Percentiles rank a stretch among this genome's conserved stretches.
These are phyloP conservation scores for Solanum sejunctum DNA, from an alignment of 257 asterid species.

Conservation along the genomic window DNA sequence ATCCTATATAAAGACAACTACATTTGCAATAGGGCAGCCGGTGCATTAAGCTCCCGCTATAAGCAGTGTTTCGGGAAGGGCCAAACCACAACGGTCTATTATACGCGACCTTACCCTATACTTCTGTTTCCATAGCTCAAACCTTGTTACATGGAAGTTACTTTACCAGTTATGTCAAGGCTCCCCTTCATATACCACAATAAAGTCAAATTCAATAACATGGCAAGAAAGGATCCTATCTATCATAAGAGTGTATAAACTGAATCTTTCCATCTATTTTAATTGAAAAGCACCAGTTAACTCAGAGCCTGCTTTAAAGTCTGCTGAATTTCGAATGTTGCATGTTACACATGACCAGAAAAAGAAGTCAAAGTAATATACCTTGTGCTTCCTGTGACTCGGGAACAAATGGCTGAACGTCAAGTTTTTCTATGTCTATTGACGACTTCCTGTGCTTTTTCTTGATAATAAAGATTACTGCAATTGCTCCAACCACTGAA, in stretches of 20 bases:
- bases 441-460: constrained; percentile 51
- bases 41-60: background rate
- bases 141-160: background rate
- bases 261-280: too few relatives aligned
- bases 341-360: background rate
- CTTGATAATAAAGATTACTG: constrained; percentile 53
- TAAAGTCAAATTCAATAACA: background rate
- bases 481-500: constrained; percentile 67
- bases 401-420: constrained; percentile 53
- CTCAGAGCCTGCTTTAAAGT: background rate
- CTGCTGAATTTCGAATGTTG: background rate
- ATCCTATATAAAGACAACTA: background rate
- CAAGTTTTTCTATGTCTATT: constrained; percentile 62
- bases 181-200: background rate
- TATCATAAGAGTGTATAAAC: background rate
- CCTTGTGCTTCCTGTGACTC: constrained; percentile 56
- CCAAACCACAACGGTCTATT: background rate
- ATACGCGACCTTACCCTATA: background rate
- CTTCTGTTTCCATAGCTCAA: background rate
- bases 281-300: too few relatives aligned
- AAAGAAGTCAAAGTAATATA: background rate
- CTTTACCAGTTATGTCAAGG: background rate
- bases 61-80: background rate
- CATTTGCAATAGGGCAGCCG: background rate
- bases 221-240: background rate